Conservation (phyloP, 2,329 filamentous ascomycete genomes). For the Stenocarpella maydis region DNA sequence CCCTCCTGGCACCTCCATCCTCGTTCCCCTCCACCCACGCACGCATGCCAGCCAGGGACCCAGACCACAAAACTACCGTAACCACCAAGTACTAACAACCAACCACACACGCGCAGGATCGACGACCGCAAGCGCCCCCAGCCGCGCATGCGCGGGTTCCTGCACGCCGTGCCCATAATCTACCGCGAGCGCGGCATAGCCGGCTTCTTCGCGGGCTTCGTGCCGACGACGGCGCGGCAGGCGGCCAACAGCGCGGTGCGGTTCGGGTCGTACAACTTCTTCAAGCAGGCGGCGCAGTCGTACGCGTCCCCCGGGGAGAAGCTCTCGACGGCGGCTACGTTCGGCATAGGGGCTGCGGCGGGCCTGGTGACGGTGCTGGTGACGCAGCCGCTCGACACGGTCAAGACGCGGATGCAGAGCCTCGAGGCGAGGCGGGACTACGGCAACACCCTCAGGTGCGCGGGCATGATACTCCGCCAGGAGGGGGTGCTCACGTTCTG, state of each 20-base stretch:
- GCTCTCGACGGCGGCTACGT: conserved; percentile 85
- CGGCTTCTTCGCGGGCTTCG: conserved; percentile 97
- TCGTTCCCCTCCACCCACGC: too few relatives aligned
- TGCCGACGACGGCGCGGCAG: conserved; percentile 93
- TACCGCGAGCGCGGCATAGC: conserved; percentile 85
- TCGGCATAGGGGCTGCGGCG: conserved; percentile 87
- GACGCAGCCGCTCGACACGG: conserved; percentile 81
- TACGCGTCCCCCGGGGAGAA: conserved; percentile 96
- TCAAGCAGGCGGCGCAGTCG: conserved; percentile 89
- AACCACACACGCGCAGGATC: conserved; percentile 66
- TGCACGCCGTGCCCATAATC: conserved; percentile 89
- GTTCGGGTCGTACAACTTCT: conserved; percentile 88
- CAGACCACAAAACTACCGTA: not conserved
- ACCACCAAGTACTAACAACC: too few relatives aligned
- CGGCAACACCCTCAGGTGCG: conserved; percentile 88
- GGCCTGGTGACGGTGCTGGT: conserved; percentile 90
- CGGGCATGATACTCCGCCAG: conserved; percentile 81
- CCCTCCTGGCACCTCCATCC: not conserved
- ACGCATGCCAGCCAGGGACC: too few relatives aligned
- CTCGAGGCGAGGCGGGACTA: conserved; percentile 84
- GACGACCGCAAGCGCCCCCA: conserved; percentile 90
- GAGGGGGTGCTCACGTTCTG: conserved; percentile 92
- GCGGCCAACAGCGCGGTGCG: conserved; percentile 92
- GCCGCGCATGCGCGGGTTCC: conserved; percentile 88
- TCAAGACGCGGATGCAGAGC: conserved; percentile 99